These are phyloP conservation scores for Camelina hispida DNA, from an alignment of 345 rosid species.

Conservation along the genomic window DNA sequence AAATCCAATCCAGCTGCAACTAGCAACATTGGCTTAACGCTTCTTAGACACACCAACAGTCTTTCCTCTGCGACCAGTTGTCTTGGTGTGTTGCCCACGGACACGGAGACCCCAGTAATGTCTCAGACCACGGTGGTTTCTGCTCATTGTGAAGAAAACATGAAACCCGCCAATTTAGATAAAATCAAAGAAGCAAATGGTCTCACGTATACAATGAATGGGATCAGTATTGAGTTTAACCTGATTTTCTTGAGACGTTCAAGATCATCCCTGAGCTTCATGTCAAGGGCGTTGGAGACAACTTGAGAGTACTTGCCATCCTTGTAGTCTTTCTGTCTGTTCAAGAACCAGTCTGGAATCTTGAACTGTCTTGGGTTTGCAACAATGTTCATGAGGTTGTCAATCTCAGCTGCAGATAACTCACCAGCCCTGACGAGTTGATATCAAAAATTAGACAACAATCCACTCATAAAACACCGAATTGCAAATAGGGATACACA, in stretches of 20 bases:
- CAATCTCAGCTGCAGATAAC: constrained; percentile 78
- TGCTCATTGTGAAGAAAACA: constrained; percentile 31
- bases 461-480: too few relatives aligned
- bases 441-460: neutral
- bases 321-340: constrained; percentile 92
- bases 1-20: constrained; percentile 11
- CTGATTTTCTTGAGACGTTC: constrained; percentile 93
- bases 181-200: neutral
- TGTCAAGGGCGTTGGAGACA: constrained; percentile 89
- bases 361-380: constrained; percentile 92
- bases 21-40: constrained; percentile 43
- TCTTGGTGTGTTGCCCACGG: constrained; percentile 98
- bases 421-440: constrained; percentile 76
- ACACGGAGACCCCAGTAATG: constrained; percentile 99
- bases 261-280: constrained; percentile 96
- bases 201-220: neutral
- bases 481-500: neutral
- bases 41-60: constrained; percentile 96
- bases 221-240: constrained; percentile 39
- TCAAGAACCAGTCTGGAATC: constrained; percentile 93
- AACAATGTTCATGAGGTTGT: constrained; percentile 80
- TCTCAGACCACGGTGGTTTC: constrained; percentile 96
- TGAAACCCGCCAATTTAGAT: neutral
- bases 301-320: constrained; percentile 90
- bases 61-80: constrained; percentile 94